These are phyloP conservation scores for Colletotrichum sp. DNA, from an alignment of 2,329 filamentous ascomycete species.

Conservation along the genomic window DNA sequence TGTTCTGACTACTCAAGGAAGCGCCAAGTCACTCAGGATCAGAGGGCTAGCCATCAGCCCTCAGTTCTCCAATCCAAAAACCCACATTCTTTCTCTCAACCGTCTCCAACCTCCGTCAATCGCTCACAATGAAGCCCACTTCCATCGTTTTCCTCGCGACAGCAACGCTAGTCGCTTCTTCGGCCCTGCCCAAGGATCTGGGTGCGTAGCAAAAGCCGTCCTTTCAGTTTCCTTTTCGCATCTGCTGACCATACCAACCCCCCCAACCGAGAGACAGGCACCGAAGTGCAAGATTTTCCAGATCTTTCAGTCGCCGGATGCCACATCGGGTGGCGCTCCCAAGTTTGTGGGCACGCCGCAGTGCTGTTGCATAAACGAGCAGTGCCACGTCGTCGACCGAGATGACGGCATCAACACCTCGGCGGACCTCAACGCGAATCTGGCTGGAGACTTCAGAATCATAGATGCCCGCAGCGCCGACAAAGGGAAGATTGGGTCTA, in stretches of 20 bases:
- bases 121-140: not conserved
- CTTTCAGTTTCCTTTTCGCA: fast-evolving
- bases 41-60: not conserved
- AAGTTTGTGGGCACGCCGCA: not conserved
- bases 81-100: not conserved
- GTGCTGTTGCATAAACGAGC: not conserved
- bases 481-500: not conserved
- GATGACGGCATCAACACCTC: not conserved
- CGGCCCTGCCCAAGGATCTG: not conserved
- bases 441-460: not conserved
- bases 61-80: not conserved
- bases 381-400: not conserved
- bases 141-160: not conserved
- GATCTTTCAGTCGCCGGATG: not conserved
- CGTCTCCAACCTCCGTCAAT: not conserved
- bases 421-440: not conserved
- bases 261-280: not conserved
- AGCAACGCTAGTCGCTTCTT: not conserved
- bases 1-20: not conserved
- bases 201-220: not conserved
- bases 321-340: not conserved
- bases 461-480: not conserved
- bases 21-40: not conserved
- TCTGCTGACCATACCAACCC: not conserved
- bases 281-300: not conserved